A percentile compares a stretch with the other conserved stretches of the same genome.
Conservation (phyloP, 306 rosid species). For the Sophora flavescens region DNA sequence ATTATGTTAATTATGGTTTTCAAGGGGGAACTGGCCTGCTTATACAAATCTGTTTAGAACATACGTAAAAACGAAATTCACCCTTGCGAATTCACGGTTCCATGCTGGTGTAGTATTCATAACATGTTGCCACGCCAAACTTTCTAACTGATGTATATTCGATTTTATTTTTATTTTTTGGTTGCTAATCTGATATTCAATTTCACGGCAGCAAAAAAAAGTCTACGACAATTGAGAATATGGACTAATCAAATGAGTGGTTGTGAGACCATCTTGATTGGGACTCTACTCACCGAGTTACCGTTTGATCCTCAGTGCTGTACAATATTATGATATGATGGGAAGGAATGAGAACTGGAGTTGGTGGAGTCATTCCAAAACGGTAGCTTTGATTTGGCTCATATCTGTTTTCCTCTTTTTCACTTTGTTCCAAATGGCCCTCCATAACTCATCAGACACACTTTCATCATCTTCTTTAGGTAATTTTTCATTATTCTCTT, state of each 20-base stretch:
- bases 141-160: no score
- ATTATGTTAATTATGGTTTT: no score
- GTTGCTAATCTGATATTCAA: no score
- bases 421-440: conserved; percentile 71
- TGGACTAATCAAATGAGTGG: neutral
- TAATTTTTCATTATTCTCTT: conserved; percentile 12
- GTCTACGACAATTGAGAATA: neutral
- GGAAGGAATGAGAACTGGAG: conserved; percentile 27
- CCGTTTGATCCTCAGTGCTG: neutral
- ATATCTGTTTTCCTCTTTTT: conserved; percentile 65
- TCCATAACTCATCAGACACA: conserved; percentile 52
- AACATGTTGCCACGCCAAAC: no score
- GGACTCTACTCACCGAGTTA: neutral
- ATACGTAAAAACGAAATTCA: no score
- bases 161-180: no score
- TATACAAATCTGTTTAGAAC: no score
- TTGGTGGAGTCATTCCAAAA: conserved; percentile 57
- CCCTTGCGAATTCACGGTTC: no score
- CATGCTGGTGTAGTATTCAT: no score
- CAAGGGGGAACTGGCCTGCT: no score
- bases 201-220: neutral
- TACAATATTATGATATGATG: conserved; percentile 30
- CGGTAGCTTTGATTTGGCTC: conserved; percentile 69
- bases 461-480: conserved; percentile 49
- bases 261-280: neutral